Evolutionary conservation across 176 grass and related monocot genomes (phyloP).

Genomic region (Saccharum spontaneum): DNA sequence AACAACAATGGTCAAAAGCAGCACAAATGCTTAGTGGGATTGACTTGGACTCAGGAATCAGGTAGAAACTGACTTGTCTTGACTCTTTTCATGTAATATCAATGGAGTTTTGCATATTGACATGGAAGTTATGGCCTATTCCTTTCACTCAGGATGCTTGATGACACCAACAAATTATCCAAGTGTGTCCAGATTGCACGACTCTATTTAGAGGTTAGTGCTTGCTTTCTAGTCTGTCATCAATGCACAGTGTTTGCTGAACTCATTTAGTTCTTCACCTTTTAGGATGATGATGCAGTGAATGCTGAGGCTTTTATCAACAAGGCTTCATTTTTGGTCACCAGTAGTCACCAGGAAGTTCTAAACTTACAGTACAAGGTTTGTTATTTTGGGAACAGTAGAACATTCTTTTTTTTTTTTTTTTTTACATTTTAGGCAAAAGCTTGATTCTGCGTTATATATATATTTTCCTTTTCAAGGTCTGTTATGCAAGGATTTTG

Average conservation of each 20-base stretch:
- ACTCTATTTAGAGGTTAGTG: slow-evolving; percentile 93
- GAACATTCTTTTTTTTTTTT: background rate
- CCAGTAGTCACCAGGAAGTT: slow-evolving; percentile 83
- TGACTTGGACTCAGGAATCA: slow-evolving; percentile 98
- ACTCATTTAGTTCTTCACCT: slow-evolving; percentile 20
- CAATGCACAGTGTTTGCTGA: background rate
- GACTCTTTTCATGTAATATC: background rate
- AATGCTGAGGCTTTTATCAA: slow-evolving; percentile 99
- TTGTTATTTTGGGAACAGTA: background rate
- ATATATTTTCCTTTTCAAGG: slow-evolving; percentile 47
- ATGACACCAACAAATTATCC: slow-evolving; percentile 94
- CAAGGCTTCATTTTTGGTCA: slow-evolving; percentile 98
- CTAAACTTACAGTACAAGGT: slow-evolving; percentile 96
- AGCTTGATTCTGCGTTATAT: background rate
- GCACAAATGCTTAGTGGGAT: slow-evolving; percentile 98
- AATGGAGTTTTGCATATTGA: background rate
- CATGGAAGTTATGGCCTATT: background rate
- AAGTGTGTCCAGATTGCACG: slow-evolving; percentile 97
- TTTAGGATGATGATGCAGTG: slow-evolving; percentile 92
- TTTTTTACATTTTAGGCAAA: background rate
- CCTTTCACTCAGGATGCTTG: slow-evolving; percentile 67
- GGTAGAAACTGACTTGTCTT: slow-evolving; percentile 42
- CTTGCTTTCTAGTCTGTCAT: background rate
- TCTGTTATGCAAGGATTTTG: slow-evolving; percentile 98
- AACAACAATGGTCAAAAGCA: slow-evolving; percentile 97